Evolutionary conservation across 208 protist species (phyloP), one percentile per base, ranked within the genome.

Genomic region (Acanthamoeba castellanii): DNA sequence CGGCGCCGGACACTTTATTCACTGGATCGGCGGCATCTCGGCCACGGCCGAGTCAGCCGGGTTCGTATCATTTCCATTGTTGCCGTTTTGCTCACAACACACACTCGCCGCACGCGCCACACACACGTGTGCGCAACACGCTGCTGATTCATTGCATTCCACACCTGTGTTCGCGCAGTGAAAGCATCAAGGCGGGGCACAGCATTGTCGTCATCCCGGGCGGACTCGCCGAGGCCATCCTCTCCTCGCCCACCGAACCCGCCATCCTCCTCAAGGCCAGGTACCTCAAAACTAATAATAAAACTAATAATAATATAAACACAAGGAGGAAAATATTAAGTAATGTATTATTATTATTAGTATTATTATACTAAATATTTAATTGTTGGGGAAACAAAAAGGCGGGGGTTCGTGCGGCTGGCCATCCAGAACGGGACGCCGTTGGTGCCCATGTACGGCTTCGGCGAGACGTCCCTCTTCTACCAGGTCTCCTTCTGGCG

Each of bases 391-490:
- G 64, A 0, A 27, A 8, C 6, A 8, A 14, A 7, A 22, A 84
- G 74, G 74, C 34, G 22, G 0, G 74, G 74, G 14, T 84, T 84
- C 47, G 74, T 84, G 34, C 20, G 20, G 34, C 47, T 84, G 74
- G 74, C 74, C 42, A 47, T 84, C 42, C 42, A 84, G 74, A 84
- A 47, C 37, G 74, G 74, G 7, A 57, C 74, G 74, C 74, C 74
- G 6, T 16, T 84, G 42, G 74, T 84, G 18, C 74, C 74, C 42
- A 30, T 84, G 22, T 84, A 84, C 74, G 74, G 34, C 74, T 84
- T 84, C 20, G 74, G 74, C 34, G 74, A 84, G 74, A 84, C 74
- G 37, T 84, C 74, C 14, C 74, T 84, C 74, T 84, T 57, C 74
- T 30, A 55, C 13, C 34, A 47, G 57, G 20, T 64, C 57, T 64